Percentiles rank a stretch among this genome's conserved stretches.
These are phyloP conservation scores for Przewalskia tangutica DNA, from an alignment of 257 asterid species.

Conservation along the genomic window DNA sequence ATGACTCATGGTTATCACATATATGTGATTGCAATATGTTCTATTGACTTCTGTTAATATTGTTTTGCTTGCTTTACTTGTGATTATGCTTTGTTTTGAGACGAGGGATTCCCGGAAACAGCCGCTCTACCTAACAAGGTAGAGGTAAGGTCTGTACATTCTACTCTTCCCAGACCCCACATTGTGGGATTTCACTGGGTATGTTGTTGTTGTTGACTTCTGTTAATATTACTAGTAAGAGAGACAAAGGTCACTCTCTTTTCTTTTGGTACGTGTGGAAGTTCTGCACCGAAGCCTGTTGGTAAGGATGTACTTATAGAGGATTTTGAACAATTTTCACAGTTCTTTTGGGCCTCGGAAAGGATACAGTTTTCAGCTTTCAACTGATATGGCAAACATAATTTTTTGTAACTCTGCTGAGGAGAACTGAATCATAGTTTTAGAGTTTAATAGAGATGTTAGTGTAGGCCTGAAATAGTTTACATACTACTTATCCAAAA, in stretches of 20 bases:
- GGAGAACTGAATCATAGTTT: not conserved
- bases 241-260: not conserved
- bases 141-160: too few relatives aligned
- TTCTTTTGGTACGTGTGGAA: not conserved
- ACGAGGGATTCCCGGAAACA: too few relatives aligned
- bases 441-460: not conserved
- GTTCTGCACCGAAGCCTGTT: not conserved
- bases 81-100: too few relatives aligned
- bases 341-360: not conserved
- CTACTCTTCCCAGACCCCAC: too few relatives aligned
- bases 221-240: not conserved
- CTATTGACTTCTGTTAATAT: not conserved
- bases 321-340: not conserved
- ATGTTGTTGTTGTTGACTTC: too few relatives aligned
- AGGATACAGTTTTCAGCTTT: not conserved
- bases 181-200: too few relatives aligned
- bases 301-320: not conserved
- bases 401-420: not conserved
- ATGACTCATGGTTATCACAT: not conserved
- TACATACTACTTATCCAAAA: not conserved
- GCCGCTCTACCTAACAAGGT: too few relatives aligned
- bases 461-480: not conserved
- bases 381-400: not conserved
- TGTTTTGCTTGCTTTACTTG: too few relatives aligned
- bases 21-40: not conserved